These are phyloP conservation scores for Ophiostoma quercus DNA, from an alignment of 2,329 filamentous ascomycete genomes.

Conservation along the genomic window DNA sequence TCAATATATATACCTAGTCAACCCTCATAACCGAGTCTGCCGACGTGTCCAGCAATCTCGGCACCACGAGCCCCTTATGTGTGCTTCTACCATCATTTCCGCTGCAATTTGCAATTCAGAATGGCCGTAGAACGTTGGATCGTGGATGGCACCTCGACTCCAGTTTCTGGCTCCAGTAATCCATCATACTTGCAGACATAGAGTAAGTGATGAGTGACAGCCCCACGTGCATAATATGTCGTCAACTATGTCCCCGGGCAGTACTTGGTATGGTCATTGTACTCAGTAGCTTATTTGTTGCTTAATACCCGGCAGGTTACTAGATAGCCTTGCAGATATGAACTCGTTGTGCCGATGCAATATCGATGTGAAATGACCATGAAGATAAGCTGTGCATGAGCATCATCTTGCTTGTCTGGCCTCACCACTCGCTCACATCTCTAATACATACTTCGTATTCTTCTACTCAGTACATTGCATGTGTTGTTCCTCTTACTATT, in stretches of 20 bases:
- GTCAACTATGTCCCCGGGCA: not conserved
- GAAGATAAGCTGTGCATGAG: too few species aligned
- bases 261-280: not conserved
- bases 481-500: not conserved
- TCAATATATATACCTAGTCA: not conserved
- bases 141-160: not conserved
- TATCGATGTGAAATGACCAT: too few species aligned
- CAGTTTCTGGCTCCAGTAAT: not conserved
- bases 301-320: too few species aligned
- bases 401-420: too few species aligned
- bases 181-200: too few species aligned
- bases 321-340: not conserved
- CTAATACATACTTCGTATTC: too few species aligned
- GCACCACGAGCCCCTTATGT: not conserved
- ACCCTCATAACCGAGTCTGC: not conserved
- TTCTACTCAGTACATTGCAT: too few species aligned
- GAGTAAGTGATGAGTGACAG: too few species aligned
- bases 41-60: not conserved
- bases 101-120: not conserved
- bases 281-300: not conserved
- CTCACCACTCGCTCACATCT: too few species aligned
- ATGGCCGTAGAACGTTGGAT: not conserved
- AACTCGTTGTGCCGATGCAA: too few species aligned
- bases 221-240: not conserved
- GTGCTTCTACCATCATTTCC: not conserved